Evolutionary conservation across 345 rosid genomes (phyloP), one percentile per base, ranked within the genome.

Genomic region (Aethionema arabicum): DNA sequence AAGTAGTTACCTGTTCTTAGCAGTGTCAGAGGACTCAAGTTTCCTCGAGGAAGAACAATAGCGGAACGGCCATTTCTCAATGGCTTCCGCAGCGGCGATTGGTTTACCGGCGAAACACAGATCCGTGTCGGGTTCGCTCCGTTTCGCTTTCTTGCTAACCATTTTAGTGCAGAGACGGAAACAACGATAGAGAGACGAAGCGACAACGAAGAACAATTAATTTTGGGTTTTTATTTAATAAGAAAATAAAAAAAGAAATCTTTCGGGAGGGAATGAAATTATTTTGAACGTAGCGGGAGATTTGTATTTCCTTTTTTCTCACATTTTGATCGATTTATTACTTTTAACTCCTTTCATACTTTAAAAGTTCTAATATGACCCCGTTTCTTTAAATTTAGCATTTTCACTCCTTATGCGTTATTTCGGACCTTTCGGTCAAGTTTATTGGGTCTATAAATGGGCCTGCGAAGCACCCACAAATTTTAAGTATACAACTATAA

Each of bases 1-100:
- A 65, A 15, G 4, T 21, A 38, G 0, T 4, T 42, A 72, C 81
- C 73, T 42, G 12, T 11, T 16, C 6, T 0, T 33, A 0, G 61
- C 33, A 52, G 4, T 31, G 42, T 13, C 44, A 32, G 6, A 38
- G 4, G 2, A 7, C n/a, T 0, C 10, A 8, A 27, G 14, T 41
- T 7, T 49, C 33, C 11, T 31, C 21, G 2, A 4, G 11, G 58
- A 41, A 5, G 60, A 52, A 0, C 4, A 29, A 42, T 72, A 65
- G 10, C 75, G 70, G 6, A 10, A 21, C 11, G 80, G 85, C 80
- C 82, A 80, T 52, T 7, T 56, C 5, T 21, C 0, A 7, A 7
- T 8, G 3, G 85, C 76, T 62, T 77, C 78, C 0, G 32, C 50
- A 4, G 11, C 42, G 0, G 78, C 33, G 47, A 78, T 11, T 0